Conservation (phyloP, 2,329 filamentous ascomycete genomes). For the Knufia petricola region DNA sequence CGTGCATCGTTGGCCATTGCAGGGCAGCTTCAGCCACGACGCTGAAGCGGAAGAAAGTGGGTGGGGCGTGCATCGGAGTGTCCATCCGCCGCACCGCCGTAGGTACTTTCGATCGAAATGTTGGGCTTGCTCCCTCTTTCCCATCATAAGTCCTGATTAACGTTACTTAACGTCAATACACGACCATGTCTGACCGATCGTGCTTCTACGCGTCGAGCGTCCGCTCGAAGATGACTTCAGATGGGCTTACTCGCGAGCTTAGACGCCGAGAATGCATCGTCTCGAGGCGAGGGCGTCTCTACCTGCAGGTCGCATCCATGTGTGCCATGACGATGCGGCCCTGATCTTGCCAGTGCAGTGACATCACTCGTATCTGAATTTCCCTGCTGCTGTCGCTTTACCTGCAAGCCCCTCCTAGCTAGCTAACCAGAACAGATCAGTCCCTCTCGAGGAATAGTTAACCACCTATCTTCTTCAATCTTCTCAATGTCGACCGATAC, state of each 20-base stretch:
- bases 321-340: neutral
- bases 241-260: no score
- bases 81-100: neutral
- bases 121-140: neutral
- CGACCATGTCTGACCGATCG: no score
- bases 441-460: neutral
- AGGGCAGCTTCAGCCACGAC: neutral
- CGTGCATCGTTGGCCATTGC: conserved; percentile 8
- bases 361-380: neutral
- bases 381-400: neutral
- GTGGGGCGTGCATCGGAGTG: no score
- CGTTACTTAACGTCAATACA: no score
- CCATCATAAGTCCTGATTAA: no score
- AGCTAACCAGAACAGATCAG: neutral
- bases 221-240: no score
- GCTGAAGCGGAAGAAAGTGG: no score
- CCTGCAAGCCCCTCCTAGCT: neutral
- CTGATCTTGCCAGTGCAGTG: neutral
- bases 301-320: no score
- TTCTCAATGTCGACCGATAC: conserved; percentile 11
- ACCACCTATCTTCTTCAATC: neutral
- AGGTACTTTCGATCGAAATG: neutral
- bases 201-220: no score
- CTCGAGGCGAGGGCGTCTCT: no score
- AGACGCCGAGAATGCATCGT: no score